Conservation (phyloP, 495 filamentous ascomycete genomes). For the Neurospora discreta region DNA sequence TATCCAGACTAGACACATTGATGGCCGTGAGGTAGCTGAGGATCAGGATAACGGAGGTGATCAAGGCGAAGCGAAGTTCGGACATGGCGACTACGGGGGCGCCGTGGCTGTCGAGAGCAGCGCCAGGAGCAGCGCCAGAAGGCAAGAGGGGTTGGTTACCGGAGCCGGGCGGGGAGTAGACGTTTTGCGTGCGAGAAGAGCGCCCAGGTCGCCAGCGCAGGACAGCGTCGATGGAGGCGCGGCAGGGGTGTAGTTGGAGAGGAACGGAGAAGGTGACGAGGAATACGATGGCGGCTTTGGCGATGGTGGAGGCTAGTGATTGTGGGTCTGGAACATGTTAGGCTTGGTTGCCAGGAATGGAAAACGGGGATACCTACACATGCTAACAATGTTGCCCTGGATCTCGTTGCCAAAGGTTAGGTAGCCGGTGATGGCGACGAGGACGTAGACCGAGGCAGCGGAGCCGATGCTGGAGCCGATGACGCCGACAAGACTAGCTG, state of each 20-base stretch:
- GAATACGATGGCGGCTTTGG: constrained; percentile 87
- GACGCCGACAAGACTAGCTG: constrained; percentile 64
- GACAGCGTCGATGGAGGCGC: constrained; percentile 85
- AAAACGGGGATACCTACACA: constrained; percentile 47
- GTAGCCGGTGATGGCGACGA: constrained; percentile 92
- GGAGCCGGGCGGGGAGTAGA: constrained; percentile 21
- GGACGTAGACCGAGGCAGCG: constrained; percentile 67
- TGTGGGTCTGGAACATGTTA: constrained; percentile 44
- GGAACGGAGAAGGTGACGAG: constrained; percentile 97
- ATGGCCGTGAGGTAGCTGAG: constrained; percentile 80
- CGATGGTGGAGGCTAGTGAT: constrained; percentile 77
- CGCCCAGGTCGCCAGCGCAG: constrained; percentile 84
- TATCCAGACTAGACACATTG: constrained; percentile 78
- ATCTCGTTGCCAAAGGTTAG: constrained; percentile 84
- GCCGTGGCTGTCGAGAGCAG: constrained; percentile 26
- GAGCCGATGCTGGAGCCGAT: constrained; percentile 74
- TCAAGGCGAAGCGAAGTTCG: constrained; percentile 77
- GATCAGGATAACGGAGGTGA: constrained; percentile 77
- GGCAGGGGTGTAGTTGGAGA: constrained; percentile 87
- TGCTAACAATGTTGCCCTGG: constrained; percentile 80
- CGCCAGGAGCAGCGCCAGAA: constrained; percentile 8
- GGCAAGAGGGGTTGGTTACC: constrained; percentile 33
- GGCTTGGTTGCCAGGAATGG: neutral
- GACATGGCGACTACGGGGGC: constrained; percentile 48
- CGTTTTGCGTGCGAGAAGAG: constrained; percentile 58